These are phyloP conservation scores for Linanthus parryae DNA, from an alignment of 148 eudicot species.

Conservation along the genomic window DNA sequence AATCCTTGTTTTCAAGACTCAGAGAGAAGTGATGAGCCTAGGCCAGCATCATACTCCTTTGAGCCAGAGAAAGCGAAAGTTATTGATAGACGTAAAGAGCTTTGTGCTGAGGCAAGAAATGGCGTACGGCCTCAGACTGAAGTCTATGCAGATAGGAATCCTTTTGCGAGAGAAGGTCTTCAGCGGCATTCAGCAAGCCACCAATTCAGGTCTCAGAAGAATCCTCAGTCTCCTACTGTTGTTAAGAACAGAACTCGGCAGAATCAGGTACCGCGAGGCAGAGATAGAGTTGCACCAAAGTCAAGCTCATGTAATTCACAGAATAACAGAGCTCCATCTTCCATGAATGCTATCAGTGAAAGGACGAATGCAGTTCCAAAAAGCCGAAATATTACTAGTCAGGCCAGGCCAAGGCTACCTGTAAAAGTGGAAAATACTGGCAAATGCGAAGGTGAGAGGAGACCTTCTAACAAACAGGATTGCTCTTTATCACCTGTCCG, in stretches of 20 bases:
- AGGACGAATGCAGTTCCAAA: slow-evolving; percentile 40
- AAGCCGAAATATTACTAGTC: slow-evolving; percentile 33
- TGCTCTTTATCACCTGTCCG: slow-evolving; percentile 32
- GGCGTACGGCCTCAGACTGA: slow-evolving; percentile 13
- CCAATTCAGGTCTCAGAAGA: slow-evolving; percentile 34
- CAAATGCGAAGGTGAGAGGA: slow-evolving; percentile 30
- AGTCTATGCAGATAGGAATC: slow-evolving; percentile 14
- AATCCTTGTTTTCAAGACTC: slow-evolving; percentile 22
- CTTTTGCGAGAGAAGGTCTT: slow-evolving; percentile 16
- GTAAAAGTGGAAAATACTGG: slow-evolving; percentile 25
- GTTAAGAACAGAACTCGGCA: slow-evolving; percentile 29
- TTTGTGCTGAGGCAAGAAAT: slow-evolving; percentile 14
- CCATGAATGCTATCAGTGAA: slow-evolving; percentile 22
- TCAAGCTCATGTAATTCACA: slow-evolving; percentile 23
- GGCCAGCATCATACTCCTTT: slow-evolving; percentile 15
- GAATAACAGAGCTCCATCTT: slow-evolving; percentile 28
- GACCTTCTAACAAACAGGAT: slow-evolving; percentile 24
- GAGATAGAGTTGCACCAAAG: slow-evolving; percentile 34
- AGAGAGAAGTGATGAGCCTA: slow-evolving; percentile 25
- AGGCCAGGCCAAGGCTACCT: slow-evolving; percentile 22
- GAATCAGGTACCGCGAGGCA: slow-evolving; percentile 25
- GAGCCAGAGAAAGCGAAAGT: slow-evolving; percentile 13
- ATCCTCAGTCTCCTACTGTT: slow-evolving; percentile 17
- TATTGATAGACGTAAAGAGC: slow-evolving; percentile 7
- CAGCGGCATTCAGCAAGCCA: slow-evolving; percentile 23